Evolutionary conservation across 2,329 filamentous ascomycete species (phyloP).

Genomic region (Chrysosporium keratinophilum): DNA sequence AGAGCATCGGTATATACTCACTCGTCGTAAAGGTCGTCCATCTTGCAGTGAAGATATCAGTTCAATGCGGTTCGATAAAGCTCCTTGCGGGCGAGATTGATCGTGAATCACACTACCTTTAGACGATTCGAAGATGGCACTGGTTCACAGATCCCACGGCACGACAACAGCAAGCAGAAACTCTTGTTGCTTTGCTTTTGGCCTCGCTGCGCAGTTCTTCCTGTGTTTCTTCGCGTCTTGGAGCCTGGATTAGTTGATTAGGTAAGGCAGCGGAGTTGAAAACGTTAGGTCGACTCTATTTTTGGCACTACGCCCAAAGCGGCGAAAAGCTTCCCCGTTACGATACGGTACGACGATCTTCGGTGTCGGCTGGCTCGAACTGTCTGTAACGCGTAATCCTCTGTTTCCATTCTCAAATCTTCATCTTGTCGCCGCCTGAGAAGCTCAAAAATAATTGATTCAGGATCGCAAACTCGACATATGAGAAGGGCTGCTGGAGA

Average conservation of each 20-base stretch:
- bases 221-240: too few species aligned
- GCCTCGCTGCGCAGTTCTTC: not conserved
- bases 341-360: not conserved
- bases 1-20: constrained; percentile 31
- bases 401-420: not conserved
- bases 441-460: not conserved
- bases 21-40: constrained; percentile 98
- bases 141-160: not conserved
- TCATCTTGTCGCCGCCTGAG: not conserved
- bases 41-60: constrained; percentile 31
- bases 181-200: too few species aligned
- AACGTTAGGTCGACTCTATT: too few species aligned
- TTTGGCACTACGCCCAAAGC: not conserved
- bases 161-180: not conserved
- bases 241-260: not conserved
- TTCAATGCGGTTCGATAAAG: not conserved
- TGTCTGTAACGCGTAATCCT: not conserved
- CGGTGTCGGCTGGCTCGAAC: not conserved
- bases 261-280: not conserved
- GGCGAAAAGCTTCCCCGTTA: not conserved
- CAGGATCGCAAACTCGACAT: not conserved
- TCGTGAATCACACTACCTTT: not conserved
- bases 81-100: not conserved
- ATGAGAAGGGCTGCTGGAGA: not conserved
- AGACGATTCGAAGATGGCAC: not conserved